Conservation (phyloP, 352 stramenopile species). For the Globisporangium spiculum region DNA sequence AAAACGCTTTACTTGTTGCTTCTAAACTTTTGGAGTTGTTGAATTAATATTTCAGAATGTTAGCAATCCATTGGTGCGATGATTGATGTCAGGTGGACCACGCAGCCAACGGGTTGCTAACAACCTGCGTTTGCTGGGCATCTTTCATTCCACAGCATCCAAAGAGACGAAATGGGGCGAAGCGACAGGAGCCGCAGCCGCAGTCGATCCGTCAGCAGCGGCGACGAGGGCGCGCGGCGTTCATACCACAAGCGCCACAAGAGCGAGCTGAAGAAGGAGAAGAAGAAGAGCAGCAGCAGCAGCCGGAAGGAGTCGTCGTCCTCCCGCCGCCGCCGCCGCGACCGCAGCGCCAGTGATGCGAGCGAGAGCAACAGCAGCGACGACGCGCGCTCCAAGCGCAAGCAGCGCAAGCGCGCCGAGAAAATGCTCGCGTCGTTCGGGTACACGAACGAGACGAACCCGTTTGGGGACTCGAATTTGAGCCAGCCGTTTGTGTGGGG, state of each 20-base stretch:
- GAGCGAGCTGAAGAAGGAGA: neutral
- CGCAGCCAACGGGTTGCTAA: too few relatives aligned
- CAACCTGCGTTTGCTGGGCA: neutral
- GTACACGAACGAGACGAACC: slow-evolving; percentile 99
- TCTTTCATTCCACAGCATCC: neutral
- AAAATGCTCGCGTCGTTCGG: slow-evolving; percentile 86
- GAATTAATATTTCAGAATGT: too few relatives aligned
- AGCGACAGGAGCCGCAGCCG: slow-evolving; percentile 13
- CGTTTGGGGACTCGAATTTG: slow-evolving; percentile 97
- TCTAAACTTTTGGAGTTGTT: too few relatives aligned
- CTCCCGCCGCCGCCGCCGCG: neutral
- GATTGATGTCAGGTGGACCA: too few relatives aligned
- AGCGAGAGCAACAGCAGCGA: slow-evolving; percentile 17
- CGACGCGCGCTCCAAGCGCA: slow-evolving; percentile 45
- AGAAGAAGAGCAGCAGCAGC: slow-evolving; percentile 1
- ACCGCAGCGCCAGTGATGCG: slow-evolving; percentile 3
- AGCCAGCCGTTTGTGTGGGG: slow-evolving; percentile 97
- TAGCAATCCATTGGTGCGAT: too few relatives aligned
- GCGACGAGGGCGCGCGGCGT: neutral
- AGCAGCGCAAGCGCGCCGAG: slow-evolving; percentile 63
- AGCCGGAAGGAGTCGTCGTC: slow-evolving; percentile 1
- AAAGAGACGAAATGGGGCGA: slow-evolving; percentile 6
- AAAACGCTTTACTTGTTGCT: too few relatives aligned
- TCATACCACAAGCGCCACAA: slow-evolving; percentile 9
- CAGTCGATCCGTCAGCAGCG: slow-evolving; percentile 4